A percentile compares a stretch with the other conserved stretches of the same genome.
Evolutionary conservation across 495 filamentous ascomycete species (phyloP).

Genomic region (Talaromyces liani): DNA sequence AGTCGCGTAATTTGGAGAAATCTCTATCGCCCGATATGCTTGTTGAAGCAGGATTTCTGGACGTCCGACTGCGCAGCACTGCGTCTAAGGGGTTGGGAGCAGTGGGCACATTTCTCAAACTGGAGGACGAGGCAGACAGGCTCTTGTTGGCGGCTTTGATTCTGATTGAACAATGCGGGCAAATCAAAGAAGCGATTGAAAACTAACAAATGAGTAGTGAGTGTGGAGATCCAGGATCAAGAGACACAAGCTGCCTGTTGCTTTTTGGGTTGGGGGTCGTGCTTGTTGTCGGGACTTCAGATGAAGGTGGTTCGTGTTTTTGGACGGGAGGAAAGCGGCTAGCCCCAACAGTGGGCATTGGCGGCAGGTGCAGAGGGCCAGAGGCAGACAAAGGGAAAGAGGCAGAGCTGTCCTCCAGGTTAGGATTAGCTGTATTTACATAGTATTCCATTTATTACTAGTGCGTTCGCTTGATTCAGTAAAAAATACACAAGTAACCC

Average conservation of each 20-base stretch:
- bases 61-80: background rate
- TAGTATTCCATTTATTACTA: background rate
- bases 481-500: background rate
- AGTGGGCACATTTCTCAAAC: background rate
- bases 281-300: background rate
- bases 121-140: background rate
- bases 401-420: background rate
- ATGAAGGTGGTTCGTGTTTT: background rate
- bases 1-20: background rate
- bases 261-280: background rate
- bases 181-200: background rate
- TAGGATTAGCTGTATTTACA: background rate
- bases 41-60: background rate
- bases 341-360: background rate
- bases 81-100: background rate
- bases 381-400: background rate
- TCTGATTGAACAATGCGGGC: background rate
- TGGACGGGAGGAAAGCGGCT: background rate
- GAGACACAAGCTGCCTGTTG: background rate
- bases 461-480: background rate
- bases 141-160: background rate
- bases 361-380: background rate
- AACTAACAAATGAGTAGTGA: background rate
- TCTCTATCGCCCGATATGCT: background rate
- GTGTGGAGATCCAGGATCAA: background rate